Evolutionary conservation across 2,329 filamentous ascomycete species (phyloP).

Genomic region (Ophiocordyceps robertsii): DNA sequence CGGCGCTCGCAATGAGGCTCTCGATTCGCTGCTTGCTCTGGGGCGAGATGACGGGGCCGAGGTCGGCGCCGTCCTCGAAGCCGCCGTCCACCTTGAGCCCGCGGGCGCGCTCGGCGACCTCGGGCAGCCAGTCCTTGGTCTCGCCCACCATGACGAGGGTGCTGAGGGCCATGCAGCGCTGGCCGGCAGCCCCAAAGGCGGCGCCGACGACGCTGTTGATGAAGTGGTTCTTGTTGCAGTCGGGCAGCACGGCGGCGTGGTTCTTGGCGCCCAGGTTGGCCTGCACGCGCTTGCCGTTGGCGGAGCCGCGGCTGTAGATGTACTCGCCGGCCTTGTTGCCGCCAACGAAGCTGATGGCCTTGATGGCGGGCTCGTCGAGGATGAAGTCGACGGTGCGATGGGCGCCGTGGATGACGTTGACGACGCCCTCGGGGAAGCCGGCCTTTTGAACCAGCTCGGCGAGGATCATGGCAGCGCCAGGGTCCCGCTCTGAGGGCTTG

Average conservation of each 20-base stretch:
- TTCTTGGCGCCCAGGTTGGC: slow-evolving; percentile 84
- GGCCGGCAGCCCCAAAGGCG: slow-evolving; percentile 73
- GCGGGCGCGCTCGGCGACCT: slow-evolving; percentile 66
- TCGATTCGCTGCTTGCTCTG: slow-evolving; percentile 71
- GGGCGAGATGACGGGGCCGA: slow-evolving; percentile 71
- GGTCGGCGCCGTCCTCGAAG: slow-evolving; percentile 66
- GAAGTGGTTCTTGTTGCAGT: slow-evolving; percentile 84
- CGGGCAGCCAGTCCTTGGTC: slow-evolving; percentile 69
- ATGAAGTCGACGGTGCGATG: slow-evolving; percentile 77
- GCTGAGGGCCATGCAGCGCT: slow-evolving; percentile 78
- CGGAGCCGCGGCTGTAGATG: slow-evolving; percentile 65
- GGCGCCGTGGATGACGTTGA: slow-evolving; percentile 73
- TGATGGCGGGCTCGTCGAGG: slow-evolving; percentile 72
- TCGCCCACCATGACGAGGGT: slow-evolving; percentile 75
- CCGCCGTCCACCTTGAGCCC: slow-evolving; percentile 63
- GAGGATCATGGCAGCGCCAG: slow-evolving; percentile 74
- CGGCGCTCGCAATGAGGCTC: slow-evolving; percentile 58
- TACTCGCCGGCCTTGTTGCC: slow-evolving; percentile 83
- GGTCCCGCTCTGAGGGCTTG: slow-evolving; percentile 78
- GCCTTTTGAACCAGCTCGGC: slow-evolving; percentile 69
- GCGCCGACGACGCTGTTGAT: slow-evolving; percentile 74
- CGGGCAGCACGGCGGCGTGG: slow-evolving; percentile 70
- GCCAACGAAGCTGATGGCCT: slow-evolving; percentile 77
- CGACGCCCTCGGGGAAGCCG: slow-evolving; percentile 67
- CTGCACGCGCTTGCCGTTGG: slow-evolving; percentile 79